Conservation (phyloP, 2,329 filamentous ascomycete species). For the Aspergillus sp. region DNA sequence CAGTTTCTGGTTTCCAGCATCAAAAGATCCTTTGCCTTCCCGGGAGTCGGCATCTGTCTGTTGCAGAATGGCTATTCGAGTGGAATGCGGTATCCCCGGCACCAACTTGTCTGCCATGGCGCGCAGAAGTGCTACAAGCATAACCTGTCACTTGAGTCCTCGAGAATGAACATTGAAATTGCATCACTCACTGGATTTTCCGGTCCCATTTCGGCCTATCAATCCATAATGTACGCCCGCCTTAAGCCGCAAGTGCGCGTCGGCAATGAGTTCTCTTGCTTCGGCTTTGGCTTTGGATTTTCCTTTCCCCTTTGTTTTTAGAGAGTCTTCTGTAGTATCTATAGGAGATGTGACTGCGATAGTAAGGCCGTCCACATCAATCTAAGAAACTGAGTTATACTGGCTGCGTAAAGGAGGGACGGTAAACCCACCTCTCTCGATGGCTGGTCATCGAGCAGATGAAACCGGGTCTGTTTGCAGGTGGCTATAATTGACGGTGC, state of each 20-base stretch:
- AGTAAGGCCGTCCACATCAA: slow-evolving; percentile 71
- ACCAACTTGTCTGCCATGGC: slow-evolving; percentile 77
- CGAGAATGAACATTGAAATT: too few relatives aligned
- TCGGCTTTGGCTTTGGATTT: slow-evolving; percentile 54
- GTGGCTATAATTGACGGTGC: slow-evolving; percentile 54
- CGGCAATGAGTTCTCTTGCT: slow-evolving; percentile 63
- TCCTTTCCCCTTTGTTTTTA: slow-evolving; percentile 32
- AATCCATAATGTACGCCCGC: slow-evolving; percentile 74
- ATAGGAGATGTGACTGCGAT: slow-evolving; percentile 57
- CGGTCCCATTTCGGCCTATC: slow-evolving; percentile 76
- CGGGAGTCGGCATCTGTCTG: slow-evolving; percentile 55
- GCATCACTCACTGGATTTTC: slow-evolving; percentile 67
- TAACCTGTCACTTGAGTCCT: slow-evolving; percentile 3
- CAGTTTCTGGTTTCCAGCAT: slow-evolving; percentile 11
- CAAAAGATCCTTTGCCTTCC: slow-evolving; percentile 19
- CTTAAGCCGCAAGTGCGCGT: slow-evolving; percentile 70
- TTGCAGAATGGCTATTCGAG: slow-evolving; percentile 67
- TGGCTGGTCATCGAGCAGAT: slow-evolving; percentile 57
- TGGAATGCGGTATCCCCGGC: slow-evolving; percentile 68
- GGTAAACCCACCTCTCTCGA: slow-evolving; percentile 49
- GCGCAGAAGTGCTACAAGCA: slow-evolving; percentile 61
- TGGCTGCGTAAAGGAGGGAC: background rate
- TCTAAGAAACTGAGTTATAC: slow-evolving; percentile 39
- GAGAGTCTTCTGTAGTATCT: slow-evolving; percentile 18
- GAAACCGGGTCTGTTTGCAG: slow-evolving; percentile 67